Evolutionary conservation across 1,284 basidiomycete genomes (phyloP).

Genomic region (Takashimella tepidaria): DNA sequence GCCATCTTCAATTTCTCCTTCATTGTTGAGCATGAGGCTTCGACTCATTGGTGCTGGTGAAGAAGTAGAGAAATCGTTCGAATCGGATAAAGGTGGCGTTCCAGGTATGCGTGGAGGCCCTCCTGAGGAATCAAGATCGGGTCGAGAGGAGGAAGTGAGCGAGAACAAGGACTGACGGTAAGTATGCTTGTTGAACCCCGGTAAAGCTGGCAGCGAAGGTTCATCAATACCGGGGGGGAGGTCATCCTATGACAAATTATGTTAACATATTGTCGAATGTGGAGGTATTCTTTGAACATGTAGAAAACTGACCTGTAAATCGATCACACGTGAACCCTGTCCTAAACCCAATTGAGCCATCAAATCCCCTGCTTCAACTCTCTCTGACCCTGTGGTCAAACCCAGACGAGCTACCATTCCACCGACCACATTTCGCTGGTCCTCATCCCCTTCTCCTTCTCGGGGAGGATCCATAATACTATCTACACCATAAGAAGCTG

Average conservation of each 20-base stretch:
- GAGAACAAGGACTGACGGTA: too few species aligned
- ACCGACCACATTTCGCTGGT: slow-evolving; percentile 23
- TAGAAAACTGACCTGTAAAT: slow-evolving; percentile 30
- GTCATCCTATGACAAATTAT: slow-evolving; percentile 31
- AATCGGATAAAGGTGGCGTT: neutral
- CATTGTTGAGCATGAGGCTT: neutral
- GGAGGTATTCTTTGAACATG: too few species aligned
- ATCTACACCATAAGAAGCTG: slow-evolving; percentile 37
- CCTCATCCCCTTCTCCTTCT: slow-evolving; percentile 33
- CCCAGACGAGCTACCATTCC: slow-evolving; percentile 38
- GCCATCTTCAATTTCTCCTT: neutral
- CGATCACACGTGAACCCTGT: slow-evolving; percentile 44
- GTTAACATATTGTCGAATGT: neutral
- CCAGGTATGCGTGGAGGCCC: slow-evolving; percentile 4
- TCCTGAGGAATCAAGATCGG: slow-evolving; percentile 7
- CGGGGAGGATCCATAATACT: slow-evolving; percentile 45
- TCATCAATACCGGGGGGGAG: slow-evolving; percentile 48
- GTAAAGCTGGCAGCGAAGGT: slow-evolving; percentile 46
- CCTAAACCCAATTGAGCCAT: slow-evolving; percentile 47
- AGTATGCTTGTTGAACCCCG: slow-evolving; percentile 19
- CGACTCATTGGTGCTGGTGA: neutral
- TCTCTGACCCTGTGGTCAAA: slow-evolving; percentile 10
- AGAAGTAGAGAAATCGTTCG: too few species aligned
- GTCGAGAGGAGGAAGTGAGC: slow-evolving; percentile 8
- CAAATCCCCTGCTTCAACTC: slow-evolving; percentile 22